Percentiles rank a stretch among this genome's conserved stretches.
phyloP scores from a whole-genome alignment of 148 eudicot genomes.

The Amaranthus hypochondriacus region DNA sequence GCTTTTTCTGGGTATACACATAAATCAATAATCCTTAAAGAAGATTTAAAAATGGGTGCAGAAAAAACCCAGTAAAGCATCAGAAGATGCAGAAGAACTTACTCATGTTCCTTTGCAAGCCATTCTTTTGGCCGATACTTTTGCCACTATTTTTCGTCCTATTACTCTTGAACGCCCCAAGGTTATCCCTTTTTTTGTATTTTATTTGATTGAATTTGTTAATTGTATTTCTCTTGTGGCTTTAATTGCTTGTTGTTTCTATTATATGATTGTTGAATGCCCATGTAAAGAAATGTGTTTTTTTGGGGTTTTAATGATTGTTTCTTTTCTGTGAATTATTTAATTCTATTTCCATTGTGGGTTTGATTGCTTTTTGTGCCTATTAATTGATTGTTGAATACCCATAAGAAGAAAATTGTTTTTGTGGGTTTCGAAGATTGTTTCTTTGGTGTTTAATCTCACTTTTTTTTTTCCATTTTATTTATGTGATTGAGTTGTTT shows the following conservation, averaged over 20 bases:
- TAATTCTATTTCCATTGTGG: no score
- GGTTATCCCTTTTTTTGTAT: slow-evolving; percentile 19
- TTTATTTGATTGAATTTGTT: not conserved
- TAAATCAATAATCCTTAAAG: no score
- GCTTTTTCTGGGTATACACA: no score
- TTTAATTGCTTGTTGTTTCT: no score
- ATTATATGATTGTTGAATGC: not conserved
- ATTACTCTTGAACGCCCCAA: slow-evolving; percentile 95
- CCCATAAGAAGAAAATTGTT: not conserved
- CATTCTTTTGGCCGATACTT: slow-evolving; percentile 78
- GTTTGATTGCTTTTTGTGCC: not conserved
- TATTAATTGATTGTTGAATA: not conserved
- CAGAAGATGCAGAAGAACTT: slow-evolving; percentile 65
- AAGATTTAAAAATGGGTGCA: slow-evolving; percentile 52
- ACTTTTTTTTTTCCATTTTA: not conserved
- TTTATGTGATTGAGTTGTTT: not conserved
- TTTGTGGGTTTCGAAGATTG: not conserved
- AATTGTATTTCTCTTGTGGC: not conserved
- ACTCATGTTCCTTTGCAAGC: slow-evolving; percentile 65
- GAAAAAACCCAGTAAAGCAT: slow-evolving; percentile 44
- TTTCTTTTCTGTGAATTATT: not conserved
- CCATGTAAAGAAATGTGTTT: not conserved
- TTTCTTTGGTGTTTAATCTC: not conserved
- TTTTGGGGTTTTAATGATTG: not conserved
- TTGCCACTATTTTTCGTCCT: slow-evolving; percentile 82